A percentile compares a stretch with the other conserved stretches of the same genome.
phyloP scores from a whole-genome alignment of 108 stramenopile genomes.

The Cyclotella atomus region DNA sequence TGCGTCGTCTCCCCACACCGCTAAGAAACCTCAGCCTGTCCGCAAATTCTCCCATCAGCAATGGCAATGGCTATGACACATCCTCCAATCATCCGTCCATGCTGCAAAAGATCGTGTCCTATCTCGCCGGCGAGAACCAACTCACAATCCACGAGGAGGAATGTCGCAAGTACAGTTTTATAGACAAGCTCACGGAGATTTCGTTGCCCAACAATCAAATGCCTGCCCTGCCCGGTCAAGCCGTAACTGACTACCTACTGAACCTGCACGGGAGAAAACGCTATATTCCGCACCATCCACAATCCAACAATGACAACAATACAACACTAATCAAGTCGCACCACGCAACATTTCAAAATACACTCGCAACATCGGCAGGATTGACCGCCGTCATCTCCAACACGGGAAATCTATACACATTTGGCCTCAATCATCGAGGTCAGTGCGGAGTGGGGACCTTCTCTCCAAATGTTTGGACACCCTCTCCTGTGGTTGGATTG shows the following conservation, averaged over 20 bases:
- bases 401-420: conserved; percentile 62
- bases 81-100: not conserved
- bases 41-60: not conserved
- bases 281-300: no score
- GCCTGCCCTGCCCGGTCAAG: conserved; percentile 39
- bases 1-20: conserved; percentile 65
- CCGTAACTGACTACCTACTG: not conserved
- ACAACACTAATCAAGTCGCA: not conserved
- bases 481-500: conserved; percentile 59
- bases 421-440: conserved; percentile 82
- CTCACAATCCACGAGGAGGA: conserved; percentile 39
- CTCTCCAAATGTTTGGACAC: conserved; percentile 77
- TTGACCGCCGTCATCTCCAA: conserved; percentile 71
- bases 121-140: conserved; percentile 42
- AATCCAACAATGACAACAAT: not conserved
- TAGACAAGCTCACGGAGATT: conserved; percentile 31
- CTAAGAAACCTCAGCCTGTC: conserved; percentile 43
- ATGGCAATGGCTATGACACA: conserved; percentile 4
- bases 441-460: conserved; percentile 79
- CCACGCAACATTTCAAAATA: conserved; percentile 37
- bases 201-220: conserved; percentile 26
- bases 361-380: conserved; percentile 67
- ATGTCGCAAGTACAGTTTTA: conserved; percentile 24
- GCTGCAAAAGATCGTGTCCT: conserved; percentile 32
- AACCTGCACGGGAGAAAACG: not conserved